Evolutionary conservation across 148 eudicot genomes (phyloP).

Genomic region (Rhododendron kiyosumense): DNA sequence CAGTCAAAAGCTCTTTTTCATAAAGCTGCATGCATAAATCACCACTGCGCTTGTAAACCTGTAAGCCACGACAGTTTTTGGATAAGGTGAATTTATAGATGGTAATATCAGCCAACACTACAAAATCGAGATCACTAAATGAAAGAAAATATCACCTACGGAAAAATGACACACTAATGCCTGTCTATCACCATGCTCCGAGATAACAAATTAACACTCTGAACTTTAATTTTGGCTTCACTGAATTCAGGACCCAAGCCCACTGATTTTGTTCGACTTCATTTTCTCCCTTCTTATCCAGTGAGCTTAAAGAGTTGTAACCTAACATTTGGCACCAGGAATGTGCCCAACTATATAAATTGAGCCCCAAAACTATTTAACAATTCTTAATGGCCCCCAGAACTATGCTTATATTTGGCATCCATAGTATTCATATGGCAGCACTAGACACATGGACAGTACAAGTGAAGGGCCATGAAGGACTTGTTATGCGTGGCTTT

Average conservation of each 20-base stretch:
- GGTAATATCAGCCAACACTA: background rate
- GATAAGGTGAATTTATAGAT: background rate
- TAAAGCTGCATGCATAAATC: slow-evolving; percentile 85
- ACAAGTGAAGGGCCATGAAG: background rate
- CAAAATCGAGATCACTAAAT: background rate
- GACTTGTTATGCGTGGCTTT: background rate
- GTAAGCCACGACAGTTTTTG: slow-evolving; percentile 8
- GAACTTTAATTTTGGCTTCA: background rate
- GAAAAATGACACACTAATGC: background rate
- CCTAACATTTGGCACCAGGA: background rate
- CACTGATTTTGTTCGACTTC: background rate
- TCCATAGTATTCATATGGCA: background rate
- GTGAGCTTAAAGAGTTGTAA: background rate
- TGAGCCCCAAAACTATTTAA: background rate
- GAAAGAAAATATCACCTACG: background rate
- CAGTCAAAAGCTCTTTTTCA: slow-evolving; percentile 83
- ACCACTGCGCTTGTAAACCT: slow-evolving; percentile 91
- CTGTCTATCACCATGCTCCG: background rate
- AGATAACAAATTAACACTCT: background rate
- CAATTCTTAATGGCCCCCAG: too few relatives aligned
- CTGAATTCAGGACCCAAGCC: background rate
- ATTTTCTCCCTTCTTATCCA: background rate
- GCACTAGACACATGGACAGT: background rate
- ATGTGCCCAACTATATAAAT: too few relatives aligned
- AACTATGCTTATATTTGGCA: background rate